Evolutionary conservation across 768 basidiomycete genomes (phyloP).

Genomic region (Scleroderma bovista): DNA sequence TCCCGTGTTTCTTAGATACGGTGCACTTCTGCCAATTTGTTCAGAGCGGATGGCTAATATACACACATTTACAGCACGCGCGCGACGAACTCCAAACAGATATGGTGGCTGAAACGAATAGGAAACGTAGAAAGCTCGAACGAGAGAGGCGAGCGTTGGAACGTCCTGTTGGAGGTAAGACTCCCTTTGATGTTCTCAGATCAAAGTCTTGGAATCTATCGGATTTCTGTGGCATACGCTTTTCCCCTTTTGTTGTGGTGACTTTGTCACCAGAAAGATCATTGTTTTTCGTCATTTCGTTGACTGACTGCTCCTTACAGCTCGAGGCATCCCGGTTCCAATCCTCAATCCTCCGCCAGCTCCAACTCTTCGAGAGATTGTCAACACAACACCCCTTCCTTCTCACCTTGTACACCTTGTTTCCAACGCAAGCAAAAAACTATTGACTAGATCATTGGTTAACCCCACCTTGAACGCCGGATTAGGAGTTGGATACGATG

Average conservation of each 20-base stretch:
- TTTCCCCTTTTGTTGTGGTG: neutral
- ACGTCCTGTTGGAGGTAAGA: constrained; percentile 62
- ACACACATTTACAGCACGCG: constrained; percentile 43
- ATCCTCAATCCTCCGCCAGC: constrained; percentile 48
- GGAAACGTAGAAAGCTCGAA: constrained; percentile 80
- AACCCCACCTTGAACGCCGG: constrained; percentile 18
- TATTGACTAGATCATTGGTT: constrained; percentile 25
- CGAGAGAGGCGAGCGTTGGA: constrained; percentile 78
- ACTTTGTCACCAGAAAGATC: neutral
- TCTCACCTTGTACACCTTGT: constrained; percentile 19
- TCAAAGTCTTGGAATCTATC: no score
- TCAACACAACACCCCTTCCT: constrained; percentile 52
- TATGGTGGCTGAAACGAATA: constrained; percentile 85
- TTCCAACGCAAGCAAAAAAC: constrained; percentile 13
- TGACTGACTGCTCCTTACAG: constrained; percentile 28
- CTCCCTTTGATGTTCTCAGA: neutral
- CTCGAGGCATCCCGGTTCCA: constrained; percentile 55
- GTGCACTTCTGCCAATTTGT: neutral
- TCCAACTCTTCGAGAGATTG: constrained; percentile 62
- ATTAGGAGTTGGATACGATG: constrained; percentile 10
- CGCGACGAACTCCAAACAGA: constrained; percentile 78
- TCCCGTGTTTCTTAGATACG: constrained; percentile 7
- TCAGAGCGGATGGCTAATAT: constrained; percentile 7
- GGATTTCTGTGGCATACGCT: no score
- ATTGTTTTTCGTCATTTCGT: neutral